Evolutionary conservation across 1,284 basidiomycete species (phyloP).

Genomic region (Leucoagaricus sp.): DNA sequence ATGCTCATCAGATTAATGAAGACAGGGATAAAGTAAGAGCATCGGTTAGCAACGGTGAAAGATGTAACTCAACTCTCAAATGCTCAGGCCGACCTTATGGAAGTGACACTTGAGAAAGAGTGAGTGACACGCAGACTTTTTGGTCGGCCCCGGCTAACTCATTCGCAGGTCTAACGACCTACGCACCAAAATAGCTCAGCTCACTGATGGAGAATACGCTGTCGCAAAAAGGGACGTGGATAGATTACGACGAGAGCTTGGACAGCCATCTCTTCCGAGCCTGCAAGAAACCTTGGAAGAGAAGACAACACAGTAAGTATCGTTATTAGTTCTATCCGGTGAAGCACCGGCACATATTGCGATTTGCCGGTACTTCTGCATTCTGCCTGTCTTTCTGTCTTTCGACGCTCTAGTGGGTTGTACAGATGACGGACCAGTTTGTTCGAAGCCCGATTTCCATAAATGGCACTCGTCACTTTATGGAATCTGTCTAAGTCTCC

Average conservation of each 20-base stretch:
- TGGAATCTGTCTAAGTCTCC: slow-evolving; percentile 7
- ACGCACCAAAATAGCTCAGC: slow-evolving; percentile 58
- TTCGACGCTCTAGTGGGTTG: not conserved
- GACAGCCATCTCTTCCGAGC: slow-evolving; percentile 68
- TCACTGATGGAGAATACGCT: slow-evolving; percentile 76
- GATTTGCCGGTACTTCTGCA: not conserved
- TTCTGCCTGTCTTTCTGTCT: not conserved
- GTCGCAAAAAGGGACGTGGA: slow-evolving; percentile 74
- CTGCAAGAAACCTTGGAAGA: slow-evolving; percentile 74
- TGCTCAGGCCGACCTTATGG: slow-evolving; percentile 48
- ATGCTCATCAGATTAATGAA: slow-evolving; percentile 60
- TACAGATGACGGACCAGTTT: not conserved
- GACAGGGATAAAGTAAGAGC: slow-evolving; percentile 72
- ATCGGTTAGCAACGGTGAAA: slow-evolving; percentile 3
- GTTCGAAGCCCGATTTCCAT: slow-evolving; percentile 1
- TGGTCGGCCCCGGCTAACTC: not conserved
- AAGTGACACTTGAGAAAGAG: slow-evolving; percentile 58
- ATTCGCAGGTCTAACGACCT: slow-evolving; percentile 58
- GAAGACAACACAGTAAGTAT: slow-evolving; percentile 66
- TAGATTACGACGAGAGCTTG: slow-evolving; percentile 68
- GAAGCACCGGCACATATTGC: not conserved
- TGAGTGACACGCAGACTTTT: slow-evolving; percentile 27
- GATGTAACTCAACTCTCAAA: slow-evolving; percentile 7
- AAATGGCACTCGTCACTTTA: slow-evolving; percentile 1
- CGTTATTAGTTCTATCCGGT: not conserved